Conservation (phyloP, 345 rosid species). For the Acer campestre region DNA sequence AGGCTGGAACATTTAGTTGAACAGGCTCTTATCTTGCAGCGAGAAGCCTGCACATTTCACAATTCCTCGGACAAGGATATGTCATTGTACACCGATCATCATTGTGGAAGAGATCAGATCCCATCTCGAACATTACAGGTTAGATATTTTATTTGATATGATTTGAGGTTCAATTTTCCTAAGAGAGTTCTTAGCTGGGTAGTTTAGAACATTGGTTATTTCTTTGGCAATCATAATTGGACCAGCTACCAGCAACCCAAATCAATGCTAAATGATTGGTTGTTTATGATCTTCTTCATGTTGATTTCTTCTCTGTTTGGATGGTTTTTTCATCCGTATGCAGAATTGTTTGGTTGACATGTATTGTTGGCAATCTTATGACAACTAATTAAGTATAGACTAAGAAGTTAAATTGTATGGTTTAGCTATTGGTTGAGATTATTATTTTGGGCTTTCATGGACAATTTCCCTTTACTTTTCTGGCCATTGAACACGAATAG, state of each 20-base stretch:
- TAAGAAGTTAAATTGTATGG: not conserved
- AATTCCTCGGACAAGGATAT: constrained; percentile 53
- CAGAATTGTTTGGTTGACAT: not conserved
- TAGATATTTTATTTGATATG: constrained; percentile 20
- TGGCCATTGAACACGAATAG: constrained; percentile 2
- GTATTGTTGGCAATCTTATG: not conserved
- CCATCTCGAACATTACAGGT: constrained; percentile 72
- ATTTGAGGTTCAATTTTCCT: constrained; percentile 11
- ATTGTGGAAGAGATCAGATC: constrained; percentile 59
- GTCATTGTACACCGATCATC: constrained; percentile 68
- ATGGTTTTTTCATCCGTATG: not conserved
- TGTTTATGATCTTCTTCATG: constrained; percentile 1
- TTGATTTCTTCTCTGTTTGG: constrained; percentile 7
- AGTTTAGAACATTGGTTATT: not conserved
- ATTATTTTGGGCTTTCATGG: constrained; percentile 3
- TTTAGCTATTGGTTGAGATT: not conserved
- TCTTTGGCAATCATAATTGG: not conserved
- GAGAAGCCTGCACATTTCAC: constrained; percentile 60
- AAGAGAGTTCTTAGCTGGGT: not conserved
- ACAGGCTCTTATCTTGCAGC: constrained; percentile 62
- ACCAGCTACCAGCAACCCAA: not conserved
- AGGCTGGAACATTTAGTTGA: constrained; percentile 71
- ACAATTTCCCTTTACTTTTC: not conserved
- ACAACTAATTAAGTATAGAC: not conserved
- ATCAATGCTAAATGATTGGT: constrained; percentile 9